phyloP scores from a whole-genome alignment of 73 alveolate species.

The Blepharisma stoltei region DNA sequence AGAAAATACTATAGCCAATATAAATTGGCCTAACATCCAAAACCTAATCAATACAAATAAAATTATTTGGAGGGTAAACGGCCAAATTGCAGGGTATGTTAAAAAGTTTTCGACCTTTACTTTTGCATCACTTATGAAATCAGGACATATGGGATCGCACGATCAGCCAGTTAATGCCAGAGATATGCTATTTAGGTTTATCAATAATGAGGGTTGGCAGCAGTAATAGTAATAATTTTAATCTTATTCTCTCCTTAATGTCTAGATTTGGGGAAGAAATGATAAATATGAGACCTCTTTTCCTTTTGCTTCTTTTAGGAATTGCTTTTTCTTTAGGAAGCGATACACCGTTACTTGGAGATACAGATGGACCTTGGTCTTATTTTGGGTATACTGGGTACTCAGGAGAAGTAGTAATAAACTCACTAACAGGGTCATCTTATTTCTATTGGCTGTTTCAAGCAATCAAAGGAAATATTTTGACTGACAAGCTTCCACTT shows the following conservation, averaged over 20 bases:
- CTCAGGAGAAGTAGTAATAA: constrained; percentile 17
- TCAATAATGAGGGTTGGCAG: constrained; percentile 36
- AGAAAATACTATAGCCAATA: constrained; percentile 46
- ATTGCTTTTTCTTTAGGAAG: no score
- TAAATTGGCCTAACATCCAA: constrained; percentile 43
- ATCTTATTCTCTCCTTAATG: no score
- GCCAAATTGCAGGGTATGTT: background rate
- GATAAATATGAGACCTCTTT: no score
- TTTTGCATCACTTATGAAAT: constrained; percentile 41
- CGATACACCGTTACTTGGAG: background rate
- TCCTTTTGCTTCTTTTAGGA: no score
- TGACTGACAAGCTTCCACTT: constrained; percentile 1
- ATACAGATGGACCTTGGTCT: constrained; percentile 26
- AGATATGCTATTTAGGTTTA: constrained; percentile 53
- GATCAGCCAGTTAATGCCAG: constrained; percentile 69
- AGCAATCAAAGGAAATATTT: constrained; percentile 4
- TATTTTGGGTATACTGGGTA: constrained; percentile 20
- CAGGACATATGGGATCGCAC: constrained; percentile 89
- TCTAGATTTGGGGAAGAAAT: no score
- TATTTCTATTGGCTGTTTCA: constrained; percentile 23
- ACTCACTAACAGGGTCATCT: constrained; percentile 25
- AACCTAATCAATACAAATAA: constrained; percentile 38
- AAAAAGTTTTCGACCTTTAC: background rate
- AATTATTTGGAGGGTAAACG: constrained; percentile 36
- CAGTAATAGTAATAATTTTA: no score